Evolutionary conservation across 371 early-diverging fungal genomes (phyloP), one percentile per base, ranked within the genome.

Genomic region (Zopfochytrium polystomum): DNA sequence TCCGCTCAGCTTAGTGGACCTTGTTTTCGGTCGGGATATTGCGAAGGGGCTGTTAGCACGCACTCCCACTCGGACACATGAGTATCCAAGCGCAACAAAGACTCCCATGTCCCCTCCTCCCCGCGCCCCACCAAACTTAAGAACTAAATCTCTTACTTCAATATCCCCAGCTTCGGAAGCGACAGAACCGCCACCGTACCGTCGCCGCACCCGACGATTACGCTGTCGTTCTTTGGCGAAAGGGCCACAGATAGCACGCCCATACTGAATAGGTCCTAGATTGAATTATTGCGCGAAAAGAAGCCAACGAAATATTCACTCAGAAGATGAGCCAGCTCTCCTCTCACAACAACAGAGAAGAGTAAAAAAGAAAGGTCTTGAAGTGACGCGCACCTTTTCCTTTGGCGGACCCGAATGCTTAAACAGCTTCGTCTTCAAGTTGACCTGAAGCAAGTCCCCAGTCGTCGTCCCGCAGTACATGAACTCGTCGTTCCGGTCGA

Each of bases 401-500:
- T 81, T 81, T 20, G 79, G 79, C 1, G 82, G 82, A 0, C 80
- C 80, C 7, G 72, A 61, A 38, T 65, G 62, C 70, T 78, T 80
- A 60, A 82, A 80, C 34, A 82, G 61, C 61, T 69, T 72, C 2
- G 72, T 77, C 1, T 59, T 32, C 52, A 80, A 46, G 44, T 73
- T 72, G 20, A 80, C 71, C 58, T 77, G 74, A 56, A 80, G 47
- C 58, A 82, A 45, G 57, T 82, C 82, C 7, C 82, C 82, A 2
- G 82, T 82, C 3, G 82, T 77, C 2, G 80, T 82, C n/a, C 82
- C 82, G 53, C 80, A 80, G 58, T 80, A 82, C 75, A 80, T 77
- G 50, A 67, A 68, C 65, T 82, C 82, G 50, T 82, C 82, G 26
- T 71, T 55, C 18, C 50, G 34, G 47, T 76, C 80, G 22, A 82